phyloP scores from a whole-genome alignment of 192 early-diverging fungal genomes.

The Podila minutissima region DNA sequence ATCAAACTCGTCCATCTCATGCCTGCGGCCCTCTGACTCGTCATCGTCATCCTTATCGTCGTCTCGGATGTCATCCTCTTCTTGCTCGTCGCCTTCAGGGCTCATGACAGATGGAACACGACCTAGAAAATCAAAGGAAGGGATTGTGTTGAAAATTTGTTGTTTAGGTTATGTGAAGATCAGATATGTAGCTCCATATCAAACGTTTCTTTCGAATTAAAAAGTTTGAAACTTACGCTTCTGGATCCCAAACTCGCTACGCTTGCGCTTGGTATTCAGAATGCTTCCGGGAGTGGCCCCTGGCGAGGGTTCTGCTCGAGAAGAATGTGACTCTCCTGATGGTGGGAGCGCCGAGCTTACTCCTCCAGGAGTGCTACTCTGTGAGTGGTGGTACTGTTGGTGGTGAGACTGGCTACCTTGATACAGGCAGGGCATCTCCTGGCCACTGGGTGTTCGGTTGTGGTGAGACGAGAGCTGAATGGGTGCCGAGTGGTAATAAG shows the following conservation, averaged over 20 bases:
- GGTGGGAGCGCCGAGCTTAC: background rate
- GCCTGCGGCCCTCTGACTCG: slow-evolving; percentile 2
- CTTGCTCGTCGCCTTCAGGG: slow-evolving; percentile 32
- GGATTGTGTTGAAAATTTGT: background rate
- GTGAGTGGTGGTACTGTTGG: background rate
- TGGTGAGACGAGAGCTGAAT: slow-evolving; percentile 15
- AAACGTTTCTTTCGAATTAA: background rate
- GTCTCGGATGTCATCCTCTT: slow-evolving; percentile 12
- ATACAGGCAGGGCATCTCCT: slow-evolving; percentile 4
- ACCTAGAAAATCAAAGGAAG: slow-evolving; percentile 14
- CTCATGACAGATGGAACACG: slow-evolving; percentile 18
- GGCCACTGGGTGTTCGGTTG: slow-evolving; percentile 22
- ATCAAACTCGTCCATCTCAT: slow-evolving; percentile 20
- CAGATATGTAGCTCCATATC: background rate
- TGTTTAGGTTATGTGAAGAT: background rate
- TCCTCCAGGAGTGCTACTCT: background rate
- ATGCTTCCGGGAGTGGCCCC: slow-evolving; percentile 1
- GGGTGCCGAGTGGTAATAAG: slow-evolving; percentile 23
- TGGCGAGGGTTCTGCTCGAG: background rate
- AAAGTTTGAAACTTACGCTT: slow-evolving; percentile 18
- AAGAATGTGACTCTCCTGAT: background rate
- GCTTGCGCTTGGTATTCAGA: slow-evolving; percentile 29
- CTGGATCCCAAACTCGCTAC: slow-evolving; percentile 27
- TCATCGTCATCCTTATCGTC: slow-evolving; percentile 32
- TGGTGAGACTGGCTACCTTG: background rate